Conservation (phyloP, 257 asterid species). For the Henckelia pumila region DNA sequence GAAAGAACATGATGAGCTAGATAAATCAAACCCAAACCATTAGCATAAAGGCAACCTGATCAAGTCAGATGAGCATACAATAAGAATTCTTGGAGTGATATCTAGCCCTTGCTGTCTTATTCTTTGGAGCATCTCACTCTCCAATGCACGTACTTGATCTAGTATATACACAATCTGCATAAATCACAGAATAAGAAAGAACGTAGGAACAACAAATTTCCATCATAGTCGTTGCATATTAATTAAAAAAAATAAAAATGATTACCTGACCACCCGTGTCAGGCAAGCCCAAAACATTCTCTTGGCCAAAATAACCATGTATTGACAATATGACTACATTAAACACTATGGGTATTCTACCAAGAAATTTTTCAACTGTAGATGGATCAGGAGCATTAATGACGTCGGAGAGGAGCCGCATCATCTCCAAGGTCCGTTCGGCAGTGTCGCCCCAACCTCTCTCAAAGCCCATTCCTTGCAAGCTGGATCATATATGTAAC, state of each 20-base stretch:
- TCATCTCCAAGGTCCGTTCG: conserved; percentile 60
- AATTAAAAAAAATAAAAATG: neutral
- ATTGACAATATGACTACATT: conserved; percentile 83
- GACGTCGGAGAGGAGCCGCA: conserved; percentile 88
- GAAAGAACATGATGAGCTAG: conserved; percentile 3
- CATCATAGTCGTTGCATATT: neutral
- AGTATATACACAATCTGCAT: conserved; percentile 84
- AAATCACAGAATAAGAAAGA: conserved; percentile 16
- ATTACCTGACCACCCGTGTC: conserved; percentile 99
- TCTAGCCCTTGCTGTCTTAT: conserved; percentile 84
- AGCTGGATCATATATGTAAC: conserved; percentile 34
- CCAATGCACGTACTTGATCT: conserved; percentile 98
- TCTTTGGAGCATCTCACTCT: conserved; percentile 82
- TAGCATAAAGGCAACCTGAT: conserved; percentile 4
- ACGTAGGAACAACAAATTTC: neutral
- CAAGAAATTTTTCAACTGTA: conserved; percentile 80
- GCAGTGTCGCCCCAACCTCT: conserved; percentile 99
- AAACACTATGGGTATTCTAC: conserved; percentile 94
- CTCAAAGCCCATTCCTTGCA: conserved; percentile 98
- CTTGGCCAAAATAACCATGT: conserved; percentile 98
- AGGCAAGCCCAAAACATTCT: conserved; percentile 95
- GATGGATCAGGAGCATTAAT: conserved; percentile 97
- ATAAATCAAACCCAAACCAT: conserved; percentile 1
- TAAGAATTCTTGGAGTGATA: conserved; percentile 73
- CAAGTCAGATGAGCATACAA: conserved; percentile 42